These are phyloP conservation scores for Hymenoscyphus repandus DNA, from an alignment of 2,329 filamentous ascomycete species.

Conservation along the genomic window DNA sequence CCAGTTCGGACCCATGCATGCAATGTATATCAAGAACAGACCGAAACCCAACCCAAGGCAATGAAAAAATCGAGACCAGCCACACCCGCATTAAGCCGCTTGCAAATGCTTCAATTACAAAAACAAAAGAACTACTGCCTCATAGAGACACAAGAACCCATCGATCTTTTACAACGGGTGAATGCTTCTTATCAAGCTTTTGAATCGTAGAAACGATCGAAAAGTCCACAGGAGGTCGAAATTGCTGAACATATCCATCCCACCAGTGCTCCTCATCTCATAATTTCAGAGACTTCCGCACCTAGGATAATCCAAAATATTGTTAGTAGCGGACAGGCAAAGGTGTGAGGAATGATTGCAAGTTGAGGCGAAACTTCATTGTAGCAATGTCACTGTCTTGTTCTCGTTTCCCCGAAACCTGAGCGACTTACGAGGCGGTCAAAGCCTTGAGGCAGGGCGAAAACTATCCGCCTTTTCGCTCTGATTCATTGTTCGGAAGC, in stretches of 20 bases:
- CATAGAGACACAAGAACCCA: conserved; percentile 6
- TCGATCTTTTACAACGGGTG: conserved; percentile 5
- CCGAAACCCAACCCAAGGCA: conserved; percentile 12
- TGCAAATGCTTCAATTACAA: conserved; percentile 28
- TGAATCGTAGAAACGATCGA: conserved; percentile 4
- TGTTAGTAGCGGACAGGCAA: too few species aligned
- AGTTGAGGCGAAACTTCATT: conserved; percentile 2
- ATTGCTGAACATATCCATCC: conserved; percentile 4
- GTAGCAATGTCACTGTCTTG: conserved; percentile 2
- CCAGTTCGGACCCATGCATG: conserved; percentile 14
- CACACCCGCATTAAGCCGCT: conserved; percentile 19
- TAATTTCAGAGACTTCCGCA: background rate
- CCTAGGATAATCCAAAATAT: too few species aligned
- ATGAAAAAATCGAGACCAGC: conserved; percentile 13
- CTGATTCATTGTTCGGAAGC: conserved; percentile 52
- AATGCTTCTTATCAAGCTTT: conserved; percentile 9
- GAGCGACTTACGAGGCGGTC: background rate
- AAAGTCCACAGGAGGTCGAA: background rate
- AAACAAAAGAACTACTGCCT: conserved; percentile 20
- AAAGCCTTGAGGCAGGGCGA: background rate
- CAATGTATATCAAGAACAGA: conserved; percentile 19
- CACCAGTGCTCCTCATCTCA: background rate
- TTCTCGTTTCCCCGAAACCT: background rate
- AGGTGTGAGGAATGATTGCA: too few species aligned
- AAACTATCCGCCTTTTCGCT: conserved; percentile 56